A percentile compares a stretch with the other conserved stretches of the same genome.
phyloP scores from a whole-genome alignment of 2,329 filamentous ascomycete species.

The Exophiala mesophila region DNA sequence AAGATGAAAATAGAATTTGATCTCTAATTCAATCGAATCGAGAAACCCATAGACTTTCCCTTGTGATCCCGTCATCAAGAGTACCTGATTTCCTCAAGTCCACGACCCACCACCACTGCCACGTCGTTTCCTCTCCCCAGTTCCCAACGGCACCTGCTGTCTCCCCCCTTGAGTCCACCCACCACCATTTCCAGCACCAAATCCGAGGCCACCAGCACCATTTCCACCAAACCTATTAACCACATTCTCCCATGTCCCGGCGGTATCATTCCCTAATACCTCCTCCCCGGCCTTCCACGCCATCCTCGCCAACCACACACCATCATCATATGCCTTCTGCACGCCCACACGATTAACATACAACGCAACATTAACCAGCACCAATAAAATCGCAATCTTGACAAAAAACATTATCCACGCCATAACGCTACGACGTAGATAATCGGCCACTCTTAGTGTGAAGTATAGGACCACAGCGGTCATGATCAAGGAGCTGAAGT shows the following conservation, averaged over 20 bases:
- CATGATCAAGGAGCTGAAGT: constrained; percentile 21
- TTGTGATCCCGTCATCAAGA: background rate
- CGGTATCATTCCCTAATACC: background rate
- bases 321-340: constrained; percentile 19
- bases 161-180: constrained; percentile 13
- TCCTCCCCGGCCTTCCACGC: constrained; percentile 20
- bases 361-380: constrained; percentile 16
- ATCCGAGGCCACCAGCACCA: background rate
- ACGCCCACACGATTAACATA: constrained; percentile 23
- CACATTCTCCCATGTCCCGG: background rate
- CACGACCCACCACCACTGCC: background rate
- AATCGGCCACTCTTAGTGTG: constrained; percentile 22
- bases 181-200: constrained; percentile 7
- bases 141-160: constrained; percentile 15
- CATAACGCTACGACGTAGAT: constrained; percentile 24
- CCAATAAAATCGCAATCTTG: constrained; percentile 21
- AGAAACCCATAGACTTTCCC: background rate
- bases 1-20: background rate
- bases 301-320: constrained; percentile 18
- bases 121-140: constrained; percentile 1
- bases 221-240: constrained; percentile 1
- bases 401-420: constrained; percentile 22
- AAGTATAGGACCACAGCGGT: constrained; percentile 22
- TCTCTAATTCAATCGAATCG: too few species aligned
- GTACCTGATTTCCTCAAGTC: too few species aligned